Conservation (phyloP, 495 filamentous ascomycete species). For the Penicillium dipodomyicola region DNA sequence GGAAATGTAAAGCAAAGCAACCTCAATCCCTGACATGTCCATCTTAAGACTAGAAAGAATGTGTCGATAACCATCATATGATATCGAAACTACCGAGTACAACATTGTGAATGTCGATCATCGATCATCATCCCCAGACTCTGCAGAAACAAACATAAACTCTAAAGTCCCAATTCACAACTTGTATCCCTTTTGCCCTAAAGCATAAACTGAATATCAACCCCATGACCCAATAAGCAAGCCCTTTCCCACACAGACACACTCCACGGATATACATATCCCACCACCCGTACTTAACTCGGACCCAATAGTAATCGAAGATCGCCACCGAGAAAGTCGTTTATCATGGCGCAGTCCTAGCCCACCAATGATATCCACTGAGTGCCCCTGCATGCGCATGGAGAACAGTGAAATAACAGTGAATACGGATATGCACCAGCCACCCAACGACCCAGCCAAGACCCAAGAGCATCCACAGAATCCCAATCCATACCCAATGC, state of each 20-base stretch:
- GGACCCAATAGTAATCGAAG: not conserved
- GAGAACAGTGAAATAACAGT: not conserved
- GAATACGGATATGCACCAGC: not conserved
- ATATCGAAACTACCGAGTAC: not conserved
- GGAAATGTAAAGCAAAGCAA: not conserved
- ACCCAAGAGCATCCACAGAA: not conserved
- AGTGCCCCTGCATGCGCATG: not conserved
- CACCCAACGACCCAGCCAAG: not conserved
- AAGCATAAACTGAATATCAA: not conserved
- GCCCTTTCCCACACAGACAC: too few species aligned
- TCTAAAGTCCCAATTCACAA: not conserved
- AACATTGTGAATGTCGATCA: not conserved
- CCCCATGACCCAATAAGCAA: too few species aligned
- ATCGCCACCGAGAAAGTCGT: not conserved
- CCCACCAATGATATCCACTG: not conserved
- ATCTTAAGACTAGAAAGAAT: not conserved
- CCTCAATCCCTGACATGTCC: not conserved
- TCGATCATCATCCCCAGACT: slow-evolving; percentile 3
- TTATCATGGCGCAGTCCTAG: not conserved
- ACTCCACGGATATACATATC: too few species aligned
- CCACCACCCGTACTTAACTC: not conserved
- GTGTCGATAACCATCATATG: not conserved
- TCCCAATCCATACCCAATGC: not conserved
- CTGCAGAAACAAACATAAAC: not conserved
- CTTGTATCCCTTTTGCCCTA: not conserved